These are phyloP conservation scores for Sergeia podlipaevii DNA, from an alignment of 208 protist genomes.

Conservation along the genomic window DNA sequence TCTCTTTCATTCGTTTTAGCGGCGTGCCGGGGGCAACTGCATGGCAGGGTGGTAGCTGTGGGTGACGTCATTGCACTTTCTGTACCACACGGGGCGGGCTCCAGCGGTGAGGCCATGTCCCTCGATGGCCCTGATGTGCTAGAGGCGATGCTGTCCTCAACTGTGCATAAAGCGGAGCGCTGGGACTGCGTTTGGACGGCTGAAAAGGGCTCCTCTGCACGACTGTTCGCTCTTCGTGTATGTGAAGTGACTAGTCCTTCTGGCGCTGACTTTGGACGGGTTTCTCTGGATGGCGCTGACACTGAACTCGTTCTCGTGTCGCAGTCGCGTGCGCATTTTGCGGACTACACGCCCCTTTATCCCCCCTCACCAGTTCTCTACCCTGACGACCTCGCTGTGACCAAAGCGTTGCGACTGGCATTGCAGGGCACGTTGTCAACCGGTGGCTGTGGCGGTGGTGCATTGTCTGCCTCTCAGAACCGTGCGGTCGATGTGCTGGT, in stretches of 20 bases:
- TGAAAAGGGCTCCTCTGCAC: too few relatives aligned
- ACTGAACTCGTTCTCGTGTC: neutral
- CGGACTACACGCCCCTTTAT: neutral
- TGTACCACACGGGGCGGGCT: slow-evolving; percentile 17
- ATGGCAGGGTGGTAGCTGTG: slow-evolving; percentile 53
- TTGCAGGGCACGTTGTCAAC: neutral
- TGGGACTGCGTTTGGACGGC: too few relatives aligned
- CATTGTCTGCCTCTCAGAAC: neutral
- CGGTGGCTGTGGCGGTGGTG: neutral
- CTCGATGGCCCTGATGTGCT: slow-evolving; percentile 33
- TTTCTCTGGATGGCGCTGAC: too few relatives aligned
- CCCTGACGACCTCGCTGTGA: neutral
- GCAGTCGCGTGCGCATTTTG: neutral
- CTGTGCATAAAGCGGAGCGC: slow-evolving; percentile 17
- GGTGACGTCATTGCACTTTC: slow-evolving; percentile 51
- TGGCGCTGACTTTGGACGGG: too few relatives aligned
- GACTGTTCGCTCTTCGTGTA: too few relatives aligned
- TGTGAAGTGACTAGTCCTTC: too few relatives aligned
- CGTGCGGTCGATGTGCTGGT: slow-evolving; percentile 36
- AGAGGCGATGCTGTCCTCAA: slow-evolving; percentile 19
- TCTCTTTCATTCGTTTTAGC: slow-evolving; percentile 28
- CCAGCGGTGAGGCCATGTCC: neutral
- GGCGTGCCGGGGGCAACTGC: slow-evolving; percentile 21
- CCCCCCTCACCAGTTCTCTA: neutral
- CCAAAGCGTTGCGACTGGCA: slow-evolving; percentile 1